phyloP scores from a whole-genome alignment of 768 basidiomycete genomes.

The Collybia sp. region DNA sequence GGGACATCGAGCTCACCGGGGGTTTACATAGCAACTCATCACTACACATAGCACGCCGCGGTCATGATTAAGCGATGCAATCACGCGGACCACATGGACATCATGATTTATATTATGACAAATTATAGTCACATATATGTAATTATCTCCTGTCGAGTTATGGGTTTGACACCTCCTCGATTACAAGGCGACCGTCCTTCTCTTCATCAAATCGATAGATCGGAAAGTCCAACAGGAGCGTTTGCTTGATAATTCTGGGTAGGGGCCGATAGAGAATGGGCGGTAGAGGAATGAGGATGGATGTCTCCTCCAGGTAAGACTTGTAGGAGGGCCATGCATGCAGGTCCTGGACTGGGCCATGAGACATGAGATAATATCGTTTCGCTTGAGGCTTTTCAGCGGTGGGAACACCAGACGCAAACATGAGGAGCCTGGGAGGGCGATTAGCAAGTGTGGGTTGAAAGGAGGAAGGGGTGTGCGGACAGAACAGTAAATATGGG shows the following conservation, averaged over 20 bases:
- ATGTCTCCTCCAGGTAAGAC: slow-evolving; percentile 49
- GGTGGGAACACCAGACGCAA: slow-evolving; percentile 65
- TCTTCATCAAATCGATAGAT: slow-evolving; percentile 55
- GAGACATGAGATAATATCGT: slow-evolving; percentile 49
- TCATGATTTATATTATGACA: too few relatives aligned
- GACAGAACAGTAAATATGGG: slow-evolving; percentile 65
- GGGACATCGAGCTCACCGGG: too few relatives aligned
- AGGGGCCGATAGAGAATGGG: slow-evolving; percentile 47
- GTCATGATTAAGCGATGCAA: too few relatives aligned
- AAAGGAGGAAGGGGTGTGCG: slow-evolving; percentile 12
- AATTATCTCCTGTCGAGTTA: not conserved
- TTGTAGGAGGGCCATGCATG: slow-evolving; percentile 51
- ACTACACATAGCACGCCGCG: too few relatives aligned
- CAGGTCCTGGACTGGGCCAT: slow-evolving; percentile 29
- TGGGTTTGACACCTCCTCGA: slow-evolving; percentile 26
- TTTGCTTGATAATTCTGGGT: slow-evolving; percentile 47
- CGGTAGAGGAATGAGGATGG: slow-evolving; percentile 58
- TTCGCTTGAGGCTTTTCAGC: slow-evolving; percentile 65
- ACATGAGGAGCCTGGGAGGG: slow-evolving; percentile 46
- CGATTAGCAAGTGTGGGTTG: not conserved
- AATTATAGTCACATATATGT: too few relatives aligned
- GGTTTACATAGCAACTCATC: too few relatives aligned
- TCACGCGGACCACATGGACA: too few relatives aligned
- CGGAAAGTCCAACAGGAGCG: slow-evolving; percentile 56
- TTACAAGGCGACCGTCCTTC: slow-evolving; percentile 39